A percentile compares a stretch with the other conserved stretches of the same genome.
Conservation (phyloP, 2,329 filamentous ascomycete species). For the Hypoxylon sp. region DNA sequence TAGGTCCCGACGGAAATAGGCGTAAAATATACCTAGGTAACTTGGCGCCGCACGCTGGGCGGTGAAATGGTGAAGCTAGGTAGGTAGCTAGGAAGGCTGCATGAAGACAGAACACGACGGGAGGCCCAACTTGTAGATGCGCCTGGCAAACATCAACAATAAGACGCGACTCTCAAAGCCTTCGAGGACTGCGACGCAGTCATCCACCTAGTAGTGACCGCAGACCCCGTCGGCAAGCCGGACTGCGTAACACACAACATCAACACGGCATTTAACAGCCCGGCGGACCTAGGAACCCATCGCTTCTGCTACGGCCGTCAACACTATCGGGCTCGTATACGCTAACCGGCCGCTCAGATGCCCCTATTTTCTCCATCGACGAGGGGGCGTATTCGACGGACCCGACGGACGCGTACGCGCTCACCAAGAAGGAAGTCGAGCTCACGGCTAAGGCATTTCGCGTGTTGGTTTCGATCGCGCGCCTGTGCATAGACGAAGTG, state of each 20-base stretch:
- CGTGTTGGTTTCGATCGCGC: constrained; percentile 3
- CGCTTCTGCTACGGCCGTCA: constrained; percentile 14
- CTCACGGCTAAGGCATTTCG: constrained; percentile 12
- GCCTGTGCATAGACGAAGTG: constrained; percentile 3
- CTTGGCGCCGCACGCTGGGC: constrained; percentile 6
- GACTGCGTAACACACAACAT: constrained; percentile 3
- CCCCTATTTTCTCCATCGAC: constrained; percentile 7
- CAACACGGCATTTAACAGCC: constrained; percentile 10
- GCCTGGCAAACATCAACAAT: constrained; percentile 1
- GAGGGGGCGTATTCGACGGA: constrained; percentile 1
- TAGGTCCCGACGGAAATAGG: constrained; percentile 3
- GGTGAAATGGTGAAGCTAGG: constrained; percentile 9
- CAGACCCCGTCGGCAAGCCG: constrained; percentile 5
- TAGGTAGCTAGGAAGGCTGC: constrained; percentile 1
- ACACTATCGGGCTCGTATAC: constrained; percentile 9
- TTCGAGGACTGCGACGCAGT: constrained; percentile 12
- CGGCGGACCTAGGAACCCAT: neutral
- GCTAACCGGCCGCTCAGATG: constrained; percentile 8
- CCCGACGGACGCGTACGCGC: constrained; percentile 4
- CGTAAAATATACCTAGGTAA: neutral
- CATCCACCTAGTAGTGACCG: constrained; percentile 4
- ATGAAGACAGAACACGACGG: neutral
- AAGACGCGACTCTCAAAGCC: constrained; percentile 1
- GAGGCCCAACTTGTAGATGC: constrained; percentile 7
- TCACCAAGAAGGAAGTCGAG: constrained; percentile 7